A percentile compares a stretch with the other conserved stretches of the same genome.
Conservation (phyloP, 805 yeast species). For the Diddensiella caesifluorescens region DNA sequence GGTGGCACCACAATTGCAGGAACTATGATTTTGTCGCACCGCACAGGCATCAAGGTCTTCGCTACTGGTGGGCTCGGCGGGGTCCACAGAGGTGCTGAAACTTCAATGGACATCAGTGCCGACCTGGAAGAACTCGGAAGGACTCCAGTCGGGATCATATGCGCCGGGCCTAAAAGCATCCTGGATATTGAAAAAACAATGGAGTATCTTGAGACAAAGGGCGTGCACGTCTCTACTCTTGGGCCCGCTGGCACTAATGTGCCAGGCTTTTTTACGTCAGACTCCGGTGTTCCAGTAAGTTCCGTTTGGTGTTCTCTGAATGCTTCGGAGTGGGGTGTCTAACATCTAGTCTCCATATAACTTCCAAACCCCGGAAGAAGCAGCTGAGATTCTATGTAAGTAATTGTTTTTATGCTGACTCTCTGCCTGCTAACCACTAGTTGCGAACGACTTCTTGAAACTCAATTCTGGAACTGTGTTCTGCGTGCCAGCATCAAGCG, state of each 20-base stretch:
- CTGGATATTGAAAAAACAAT: conserved; percentile 74
- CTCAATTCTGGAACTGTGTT: conserved; percentile 66
- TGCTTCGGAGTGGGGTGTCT: neutral
- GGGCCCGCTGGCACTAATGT: conserved; percentile 49
- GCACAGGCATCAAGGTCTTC: conserved; percentile 76
- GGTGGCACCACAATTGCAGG: conserved; percentile 93
- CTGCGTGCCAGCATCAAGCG: conserved; percentile 76
- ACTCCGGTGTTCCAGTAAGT: conserved; percentile 52
- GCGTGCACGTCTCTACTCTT: conserved; percentile 74
- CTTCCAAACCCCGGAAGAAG: conserved; percentile 47
- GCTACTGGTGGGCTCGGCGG: conserved; percentile 96
- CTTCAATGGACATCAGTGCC: conserved; percentile 76
- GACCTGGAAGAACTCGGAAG: conserved; percentile 79
- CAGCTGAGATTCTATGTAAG: conserved; percentile 56
- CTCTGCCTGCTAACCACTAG: conserved; percentile 16
- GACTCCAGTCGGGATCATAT: conserved; percentile 84
- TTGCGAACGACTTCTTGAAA: conserved; percentile 41
- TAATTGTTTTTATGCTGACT: neutral
- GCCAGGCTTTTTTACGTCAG: conserved; percentile 80
- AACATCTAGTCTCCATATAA: conserved; percentile 51
- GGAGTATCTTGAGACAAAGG: conserved; percentile 87
- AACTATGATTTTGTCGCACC: conserved; percentile 74
- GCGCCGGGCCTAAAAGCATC: conserved; percentile 87
- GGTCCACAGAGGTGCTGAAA: conserved; percentile 73
- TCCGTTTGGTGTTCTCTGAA: neutral